These are phyloP conservation scores for Alternaria metachromatica DNA, from an alignment of 2,329 filamentous ascomycete species.

Conservation along the genomic window DNA sequence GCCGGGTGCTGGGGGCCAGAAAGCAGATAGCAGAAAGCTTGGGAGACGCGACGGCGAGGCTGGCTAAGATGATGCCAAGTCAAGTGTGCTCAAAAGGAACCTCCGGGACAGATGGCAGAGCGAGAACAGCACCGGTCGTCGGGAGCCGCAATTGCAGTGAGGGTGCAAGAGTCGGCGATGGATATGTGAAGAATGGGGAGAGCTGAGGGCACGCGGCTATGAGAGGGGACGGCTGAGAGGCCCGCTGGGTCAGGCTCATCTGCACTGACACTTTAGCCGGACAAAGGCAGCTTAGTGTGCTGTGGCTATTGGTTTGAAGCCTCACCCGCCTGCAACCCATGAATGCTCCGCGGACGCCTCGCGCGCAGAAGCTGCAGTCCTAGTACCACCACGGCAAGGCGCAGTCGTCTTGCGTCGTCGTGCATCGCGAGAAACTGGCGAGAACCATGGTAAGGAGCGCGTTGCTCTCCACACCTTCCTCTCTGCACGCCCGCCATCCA, in stretches of 20 bases:
- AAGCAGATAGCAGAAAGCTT: background rate
- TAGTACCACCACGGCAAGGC: background rate
- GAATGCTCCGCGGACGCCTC: conserved; percentile 7
- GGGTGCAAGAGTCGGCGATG: conserved; percentile 5
- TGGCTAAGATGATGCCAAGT: background rate
- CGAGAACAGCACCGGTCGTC: background rate
- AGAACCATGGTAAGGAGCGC: background rate
- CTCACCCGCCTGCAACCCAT: conserved; percentile 11
- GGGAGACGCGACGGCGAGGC: conserved; percentile 1
- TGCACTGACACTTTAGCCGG: conserved; percentile 23
- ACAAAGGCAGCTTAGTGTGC: conserved; percentile 15
- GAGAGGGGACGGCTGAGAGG: conserved; percentile 13
- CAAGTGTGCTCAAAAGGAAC: background rate
- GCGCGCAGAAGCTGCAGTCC: conserved; percentile 1
- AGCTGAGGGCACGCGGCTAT: conserved; percentile 12
- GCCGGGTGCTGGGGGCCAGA: conserved; percentile 4
- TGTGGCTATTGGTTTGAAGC: conserved; percentile 6
- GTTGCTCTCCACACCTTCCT: background rate
- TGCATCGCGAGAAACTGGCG: background rate
- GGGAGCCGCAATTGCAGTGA: conserved; percentile 4
- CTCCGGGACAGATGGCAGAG: background rate
- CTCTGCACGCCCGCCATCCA: background rate
- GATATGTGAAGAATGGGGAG: conserved; percentile 7
- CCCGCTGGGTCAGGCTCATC: conserved; percentile 16
- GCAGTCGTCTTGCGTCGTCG: background rate